Evolutionary conservation across 768 basidiomycete species (phyloP), one percentile per base, ranked within the genome.

Genomic region (Rhizopogon vinicolor): DNA sequence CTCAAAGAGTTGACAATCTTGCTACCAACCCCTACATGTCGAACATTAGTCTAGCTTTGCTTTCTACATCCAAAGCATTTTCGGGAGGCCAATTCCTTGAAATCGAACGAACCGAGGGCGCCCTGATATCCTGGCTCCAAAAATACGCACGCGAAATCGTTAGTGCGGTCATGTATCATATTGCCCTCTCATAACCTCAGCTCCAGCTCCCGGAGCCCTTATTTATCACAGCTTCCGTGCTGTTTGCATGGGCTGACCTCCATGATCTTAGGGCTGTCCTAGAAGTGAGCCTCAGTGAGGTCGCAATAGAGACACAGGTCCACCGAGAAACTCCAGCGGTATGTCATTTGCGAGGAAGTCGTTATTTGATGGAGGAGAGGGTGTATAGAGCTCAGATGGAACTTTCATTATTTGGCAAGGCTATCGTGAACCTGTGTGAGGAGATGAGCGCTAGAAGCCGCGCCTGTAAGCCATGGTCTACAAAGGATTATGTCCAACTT

Each of bases 381-480:
- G 25, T 22, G 42, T 22, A 12, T 43, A 4, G 22, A 22, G 42
- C 42, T 43, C 42, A 43, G 22, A 43, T 22, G 42, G 42, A 43
- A 22, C 19, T 43, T 14, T 43, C 22, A 6, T 22, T 43, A 22
- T 43, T 43, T 7, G 13, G 42, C 10, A 43, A 22, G 12, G 42
- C 42, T 13, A 43, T 43, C 5, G 42, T 22, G 22, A 43, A 43
- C 10, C 5, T 3, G 10, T 43, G 42, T 5, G 42, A 43, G 12
- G 19, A 43, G 22, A 12, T 43, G 42, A 22, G 13, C 19, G 13
- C 16, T 42, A 28, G 43, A 44, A 22, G 9, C n/a, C 41, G 8
- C 6, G 12, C 29, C 72, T 66, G 22, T 74, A 16, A 44, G 16
- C 28, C 8, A n/a, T n/a, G 9, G 9, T n/a, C 13, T 44, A 8